Evolutionary conservation across 371 early-diverging fungal genomes (phyloP), one percentile per base, ranked within the genome.

Genomic region (Mortierella sp.): DNA sequence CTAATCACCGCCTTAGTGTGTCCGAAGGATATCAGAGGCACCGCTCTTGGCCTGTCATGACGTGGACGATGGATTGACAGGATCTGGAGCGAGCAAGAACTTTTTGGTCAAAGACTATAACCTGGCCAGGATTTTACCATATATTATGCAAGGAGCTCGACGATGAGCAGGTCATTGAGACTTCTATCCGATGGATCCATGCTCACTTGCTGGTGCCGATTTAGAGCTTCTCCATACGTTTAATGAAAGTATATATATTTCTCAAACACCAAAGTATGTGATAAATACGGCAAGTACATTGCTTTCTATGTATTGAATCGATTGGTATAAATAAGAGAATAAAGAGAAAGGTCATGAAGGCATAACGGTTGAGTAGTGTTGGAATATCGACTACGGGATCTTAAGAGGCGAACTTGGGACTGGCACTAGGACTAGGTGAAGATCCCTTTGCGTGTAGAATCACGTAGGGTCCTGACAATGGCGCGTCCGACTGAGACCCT

Each of bases 131-230:
- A 19, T 71, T 80, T 27, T 83, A 81, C 49, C 86, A 84, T 61
- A 84, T 84, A 75, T 65, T 82, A 47, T 86, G 85, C 47, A 79
- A 84, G 43, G 87, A 86, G 60, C 72, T 55, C 1, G 44, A 60
- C 54, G 72, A 75, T 26, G 76, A 81, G 27, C 58, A 80, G 37
- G 82, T 84, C 14, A 70, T 67, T 43, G 60, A 78, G 6, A 76
- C 71, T 23, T 86, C 85, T 58, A 30, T 81, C 21, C 49, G 80
- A 17, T 87, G 84, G 87, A 81, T 85, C 34, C 61, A 78, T 26
- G 58, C 72, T 12, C 83, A 63, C 42, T 6, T 47, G 19, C 55
- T 43, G 11, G 8, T 26, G 27, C 3, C 34, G 11, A 39, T 11
- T 39, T n/a, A n/a, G n/a, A n/a, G n/a, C 39, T 39, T 39, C 39